Evolutionary conservation across 768 basidiomycete genomes (phyloP).

Genomic region (Lactarius quietus): DNA sequence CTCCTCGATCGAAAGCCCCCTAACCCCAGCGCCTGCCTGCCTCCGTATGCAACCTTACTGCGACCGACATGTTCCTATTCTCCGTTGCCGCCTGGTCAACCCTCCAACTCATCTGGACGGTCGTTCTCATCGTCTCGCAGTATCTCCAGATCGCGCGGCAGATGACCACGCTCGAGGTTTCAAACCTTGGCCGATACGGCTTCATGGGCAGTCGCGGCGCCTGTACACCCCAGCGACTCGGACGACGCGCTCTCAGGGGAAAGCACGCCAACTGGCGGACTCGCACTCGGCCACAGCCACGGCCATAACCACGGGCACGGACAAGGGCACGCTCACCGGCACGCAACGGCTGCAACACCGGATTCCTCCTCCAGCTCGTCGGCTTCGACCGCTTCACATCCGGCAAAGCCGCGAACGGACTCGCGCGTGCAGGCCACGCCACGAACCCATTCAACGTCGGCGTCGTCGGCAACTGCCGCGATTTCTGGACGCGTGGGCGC

Average conservation of each 20-base stretch:
- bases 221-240: constrained; percentile 34
- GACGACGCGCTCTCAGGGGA: constrained; percentile 48
- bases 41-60: constrained; percentile 65
- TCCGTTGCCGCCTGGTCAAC: constrained; percentile 81
- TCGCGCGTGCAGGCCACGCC: constrained; percentile 69
- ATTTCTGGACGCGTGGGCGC: constrained; percentile 89
- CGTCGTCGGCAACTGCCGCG: constrained; percentile 71
- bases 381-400: constrained; percentile 94
- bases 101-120: constrained; percentile 93
- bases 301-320: too few relatives aligned
- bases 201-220: constrained; percentile 93
- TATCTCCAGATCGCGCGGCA: constrained; percentile 90
- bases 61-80: constrained; percentile 80
- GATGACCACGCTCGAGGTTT: constrained; percentile 95
- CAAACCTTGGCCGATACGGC: constrained; percentile 91
- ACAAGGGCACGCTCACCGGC: constrained; percentile 47
- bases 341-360: constrained; percentile 43
- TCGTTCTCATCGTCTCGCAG: constrained; percentile 80
- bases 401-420: constrained; percentile 83
- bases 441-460: constrained; percentile 93
- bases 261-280: constrained; percentile 21
- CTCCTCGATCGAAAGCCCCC: constrained; percentile 40
- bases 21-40: constrained; percentile 46
- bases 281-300: constrained; percentile 37
- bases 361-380: constrained; percentile 84